A percentile compares a stretch with the other conserved stretches of the same genome.
These are phyloP conservation scores for Isoetes engelmannii DNA, from an alignment of 83 land plant genomes.

Conservation along the genomic window DNA sequence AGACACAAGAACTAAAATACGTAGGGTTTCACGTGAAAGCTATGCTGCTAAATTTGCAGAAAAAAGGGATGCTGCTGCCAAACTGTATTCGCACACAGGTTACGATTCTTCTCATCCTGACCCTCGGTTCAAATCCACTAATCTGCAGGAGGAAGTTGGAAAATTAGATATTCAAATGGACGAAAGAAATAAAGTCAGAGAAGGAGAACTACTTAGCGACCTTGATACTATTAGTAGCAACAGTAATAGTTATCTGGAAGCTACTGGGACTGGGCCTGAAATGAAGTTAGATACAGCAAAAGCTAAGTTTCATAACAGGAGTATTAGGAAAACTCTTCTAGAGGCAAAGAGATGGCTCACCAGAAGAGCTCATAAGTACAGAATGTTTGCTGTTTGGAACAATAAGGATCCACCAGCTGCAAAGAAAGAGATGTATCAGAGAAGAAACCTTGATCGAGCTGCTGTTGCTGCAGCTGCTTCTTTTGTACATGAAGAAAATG, in stretches of 20 bases:
- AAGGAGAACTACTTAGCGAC: conserved; percentile 7
- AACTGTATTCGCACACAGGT: conserved; percentile 55
- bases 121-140: background rate
- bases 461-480: conserved; percentile 53
- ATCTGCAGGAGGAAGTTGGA: conserved; percentile 9
- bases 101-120: conserved; percentile 35
- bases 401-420: background rate
- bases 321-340: background rate
- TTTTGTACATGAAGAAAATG: conserved; percentile 39
- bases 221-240: conserved; percentile 1
- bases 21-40: conserved; percentile 78
- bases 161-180: background rate
- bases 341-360: background rate
- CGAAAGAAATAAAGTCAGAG: background rate
- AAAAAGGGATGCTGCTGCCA: conserved; percentile 58
- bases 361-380: background rate
- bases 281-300: conserved; percentile 10
- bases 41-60: conserved; percentile 35
- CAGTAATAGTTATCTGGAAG: background rate
- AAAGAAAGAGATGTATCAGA: conserved; percentile 29
- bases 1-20: conserved; percentile 60
- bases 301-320: background rate
- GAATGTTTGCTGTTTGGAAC: background rate
- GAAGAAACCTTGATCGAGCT: conserved; percentile 64
- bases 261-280: conserved; percentile 31